Percentiles rank a stretch among this genome's conserved stretches.
These are phyloP conservation scores for Agrocybe praecox DNA, from an alignment of 768 basidiomycete species.

Conservation along the genomic window DNA sequence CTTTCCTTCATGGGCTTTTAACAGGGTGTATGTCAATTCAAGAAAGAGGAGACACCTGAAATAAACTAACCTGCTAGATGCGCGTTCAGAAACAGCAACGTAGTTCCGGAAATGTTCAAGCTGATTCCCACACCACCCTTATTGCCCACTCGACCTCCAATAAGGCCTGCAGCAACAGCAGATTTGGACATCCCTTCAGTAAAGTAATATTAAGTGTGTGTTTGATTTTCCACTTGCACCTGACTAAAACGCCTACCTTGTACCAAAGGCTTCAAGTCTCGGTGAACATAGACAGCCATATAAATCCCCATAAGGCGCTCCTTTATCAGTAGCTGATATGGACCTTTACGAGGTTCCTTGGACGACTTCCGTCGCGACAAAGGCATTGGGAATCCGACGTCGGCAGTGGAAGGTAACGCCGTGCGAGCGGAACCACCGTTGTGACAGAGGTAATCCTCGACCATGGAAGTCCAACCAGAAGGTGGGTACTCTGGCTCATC, in stretches of 20 bases:
- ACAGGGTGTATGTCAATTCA: neutral
- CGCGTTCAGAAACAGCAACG: slow-evolving; percentile 87
- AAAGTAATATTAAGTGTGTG: neutral
- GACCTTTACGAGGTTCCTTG: slow-evolving; percentile 58
- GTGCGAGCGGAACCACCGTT: slow-evolving; percentile 33
- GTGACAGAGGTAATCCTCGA: slow-evolving; percentile 74
- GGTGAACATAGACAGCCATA: slow-evolving; percentile 73
- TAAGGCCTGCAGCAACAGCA: slow-evolving; percentile 85
- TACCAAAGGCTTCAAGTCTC: slow-evolving; percentile 65
- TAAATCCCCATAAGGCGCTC: slow-evolving; percentile 93
- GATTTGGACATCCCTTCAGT: slow-evolving; percentile 82
- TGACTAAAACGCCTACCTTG: slow-evolving; percentile 42
- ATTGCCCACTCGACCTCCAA: slow-evolving; percentile 90
- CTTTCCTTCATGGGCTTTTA: slow-evolving; percentile 73
- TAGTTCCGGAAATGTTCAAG: slow-evolving; percentile 78
- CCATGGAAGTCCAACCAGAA: slow-evolving; percentile 72
- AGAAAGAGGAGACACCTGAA: neutral
- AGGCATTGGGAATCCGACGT: slow-evolving; percentile 44
- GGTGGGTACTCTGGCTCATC: slow-evolving; percentile 29
- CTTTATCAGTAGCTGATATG: slow-evolving; percentile 84
- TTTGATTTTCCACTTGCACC: neutral
- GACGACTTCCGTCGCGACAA: slow-evolving; percentile 42
- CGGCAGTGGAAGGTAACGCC: slow-evolving; percentile 38
- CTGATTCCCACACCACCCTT: slow-evolving; percentile 94
- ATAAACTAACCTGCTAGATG: slow-evolving; percentile 75